Percentiles rank a stretch among this genome's conserved stretches.
Conservation (phyloP, 306 rosid genomes). For the Dalbergia oliveri region DNA sequence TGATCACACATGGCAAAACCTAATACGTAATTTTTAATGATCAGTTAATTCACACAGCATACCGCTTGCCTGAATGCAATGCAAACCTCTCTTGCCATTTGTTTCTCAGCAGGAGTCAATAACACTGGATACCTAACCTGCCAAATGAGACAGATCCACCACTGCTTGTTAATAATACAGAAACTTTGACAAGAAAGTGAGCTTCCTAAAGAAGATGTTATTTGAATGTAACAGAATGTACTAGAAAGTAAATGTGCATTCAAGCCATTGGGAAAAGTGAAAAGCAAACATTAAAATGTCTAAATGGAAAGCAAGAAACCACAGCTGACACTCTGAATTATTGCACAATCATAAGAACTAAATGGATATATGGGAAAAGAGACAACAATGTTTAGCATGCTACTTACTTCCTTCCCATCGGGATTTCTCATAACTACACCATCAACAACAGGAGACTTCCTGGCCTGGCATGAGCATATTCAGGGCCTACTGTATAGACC, state of each 20-base stretch:
- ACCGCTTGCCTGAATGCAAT: constrained; percentile 94
- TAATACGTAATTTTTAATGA: constrained; percentile 1
- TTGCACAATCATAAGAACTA: constrained; percentile 11
- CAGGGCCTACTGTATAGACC: constrained; percentile 98
- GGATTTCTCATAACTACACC: constrained; percentile 99
- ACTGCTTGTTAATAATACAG: too few species aligned
- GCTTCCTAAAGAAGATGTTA: too few species aligned
- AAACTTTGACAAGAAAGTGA: too few species aligned
- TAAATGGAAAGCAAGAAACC: not conserved
- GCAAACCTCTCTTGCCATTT: constrained; percentile 97
- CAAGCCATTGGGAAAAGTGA: not conserved
- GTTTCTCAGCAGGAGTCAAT: constrained; percentile 91
- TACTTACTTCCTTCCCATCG: constrained; percentile 95
- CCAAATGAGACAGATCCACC: constrained; percentile 42
- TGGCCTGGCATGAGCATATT: constrained; percentile 99
- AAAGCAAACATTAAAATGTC: not conserved
- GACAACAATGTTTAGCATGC: constrained; percentile 34
- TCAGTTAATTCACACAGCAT: constrained; percentile 50
- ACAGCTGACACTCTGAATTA: not conserved
- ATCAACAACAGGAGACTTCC: constrained; percentile 99
- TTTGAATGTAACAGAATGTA: too few species aligned
- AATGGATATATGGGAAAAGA: constrained; percentile 37
- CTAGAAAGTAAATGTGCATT: not conserved
- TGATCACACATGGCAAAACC: constrained; percentile 19
- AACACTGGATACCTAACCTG: constrained; percentile 97